Conservation (phyloP, 2,329 filamentous ascomycete genomes). For the Diaporthe australafricana region DNA sequence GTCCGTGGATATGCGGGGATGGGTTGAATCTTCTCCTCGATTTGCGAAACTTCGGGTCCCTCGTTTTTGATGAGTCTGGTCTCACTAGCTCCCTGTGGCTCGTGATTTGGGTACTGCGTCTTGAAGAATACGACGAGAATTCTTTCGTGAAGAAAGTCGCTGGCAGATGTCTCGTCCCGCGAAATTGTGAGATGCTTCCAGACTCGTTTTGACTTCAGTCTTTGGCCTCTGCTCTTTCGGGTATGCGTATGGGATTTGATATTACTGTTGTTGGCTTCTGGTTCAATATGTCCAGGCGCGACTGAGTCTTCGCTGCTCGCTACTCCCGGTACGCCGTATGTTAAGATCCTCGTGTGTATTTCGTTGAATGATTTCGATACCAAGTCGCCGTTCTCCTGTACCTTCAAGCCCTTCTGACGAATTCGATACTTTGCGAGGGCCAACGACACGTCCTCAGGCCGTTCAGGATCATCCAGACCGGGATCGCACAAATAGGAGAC, state of each 20-base stretch:
- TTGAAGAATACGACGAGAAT: background rate
- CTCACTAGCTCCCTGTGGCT: too few relatives aligned
- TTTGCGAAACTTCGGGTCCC: background rate
- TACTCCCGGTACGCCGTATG: background rate
- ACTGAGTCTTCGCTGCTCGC: background rate
- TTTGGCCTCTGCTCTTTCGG: background rate
- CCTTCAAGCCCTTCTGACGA: background rate
- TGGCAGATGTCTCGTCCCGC: background rate
- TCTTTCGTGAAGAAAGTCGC: background rate
- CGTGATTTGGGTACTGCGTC: fast-evolving
- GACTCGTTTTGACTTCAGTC: background rate
- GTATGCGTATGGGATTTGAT: fast-evolving
- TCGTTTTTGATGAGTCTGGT: too few relatives aligned
- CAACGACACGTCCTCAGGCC: background rate
- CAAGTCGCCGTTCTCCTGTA: background rate
- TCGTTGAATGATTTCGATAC: background rate
- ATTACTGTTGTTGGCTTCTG: too few relatives aligned
- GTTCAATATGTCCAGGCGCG: background rate
- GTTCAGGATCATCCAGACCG: too few relatives aligned
- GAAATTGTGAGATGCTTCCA: constrained; percentile 1
- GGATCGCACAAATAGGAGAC: too few relatives aligned
- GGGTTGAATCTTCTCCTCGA: background rate
- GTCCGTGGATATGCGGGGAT: background rate
- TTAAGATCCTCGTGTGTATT: background rate
- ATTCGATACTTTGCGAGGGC: background rate